Base-by-base conservation (phyloP, 148 eudicot species). In the Rheum nobile region DNA sequence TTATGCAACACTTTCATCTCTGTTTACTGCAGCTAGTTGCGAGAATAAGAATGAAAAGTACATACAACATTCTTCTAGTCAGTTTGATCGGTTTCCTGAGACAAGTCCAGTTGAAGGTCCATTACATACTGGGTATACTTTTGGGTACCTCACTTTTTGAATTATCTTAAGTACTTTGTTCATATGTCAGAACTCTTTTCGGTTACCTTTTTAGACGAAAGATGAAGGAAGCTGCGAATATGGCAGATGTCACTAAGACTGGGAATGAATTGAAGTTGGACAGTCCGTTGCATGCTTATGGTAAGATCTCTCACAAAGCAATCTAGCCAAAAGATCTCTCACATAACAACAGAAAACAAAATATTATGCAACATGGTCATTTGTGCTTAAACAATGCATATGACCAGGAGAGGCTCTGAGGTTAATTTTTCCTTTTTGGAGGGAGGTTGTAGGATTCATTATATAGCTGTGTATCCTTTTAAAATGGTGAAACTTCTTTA, bases 121-220 rank as follows among this genome's bases (percentile, higher is more conserved):
- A 65, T 73, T 73, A 65, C 47, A 32, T 69, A 21, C 37, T 47
- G 83, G 84, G 96, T 90, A 87, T 81, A 80, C 43, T 7, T 47
- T 74, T 67, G 55, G 41, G 12, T n/a, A 35, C 44, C 38, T 76
- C 44, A 26, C 47, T 46, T 71, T 71, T 41, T 17, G 16, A 71
- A 9, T 21, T 71, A 13, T 38, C 6, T 22, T 71, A 41, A 41
- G 47, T 71, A 14, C 73, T 26, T 39, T 26, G 69, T 26, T 8
- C n/a, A n/a, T 72, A 61, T 74, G 61, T 48, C 21, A 21, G 67
- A 72, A 52, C 71, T 71, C 72, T 52, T 54, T 55, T 41, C 70
- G 17, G 6, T 71, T 46, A 74, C 81, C 52, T 73, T 79, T 50
- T 68, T 89, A 93, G 98, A 79, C 75, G 31, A 78, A 75, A 67